Evolutionary conservation across 2,329 filamentous ascomycete genomes (phyloP).

Genomic region (Beauveria brongniartii): DNA sequence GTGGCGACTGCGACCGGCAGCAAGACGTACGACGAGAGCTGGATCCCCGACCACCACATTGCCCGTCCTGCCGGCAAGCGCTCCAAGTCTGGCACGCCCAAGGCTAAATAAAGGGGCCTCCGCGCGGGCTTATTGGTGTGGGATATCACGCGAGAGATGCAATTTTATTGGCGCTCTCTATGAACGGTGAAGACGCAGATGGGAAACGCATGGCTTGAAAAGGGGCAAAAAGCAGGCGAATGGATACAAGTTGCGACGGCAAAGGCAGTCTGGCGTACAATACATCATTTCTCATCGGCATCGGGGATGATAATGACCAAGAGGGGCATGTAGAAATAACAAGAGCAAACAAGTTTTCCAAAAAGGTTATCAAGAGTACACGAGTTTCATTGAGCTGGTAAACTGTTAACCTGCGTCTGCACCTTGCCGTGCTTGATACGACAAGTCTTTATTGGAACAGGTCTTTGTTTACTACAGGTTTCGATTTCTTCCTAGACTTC

Average conservation of each 20-base stretch:
- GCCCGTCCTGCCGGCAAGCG: conserved; percentile 66
- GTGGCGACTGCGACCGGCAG: conserved; percentile 58
- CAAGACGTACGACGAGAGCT: conserved; percentile 81
- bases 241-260: neutral
- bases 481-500: no score
- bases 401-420: no score
- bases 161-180: neutral
- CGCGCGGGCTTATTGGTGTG: neutral
- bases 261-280: neutral
- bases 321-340: neutral
- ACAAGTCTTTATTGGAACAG: no score
- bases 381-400: neutral
- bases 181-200: neutral
- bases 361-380: neutral
- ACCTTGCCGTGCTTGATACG: neutral
- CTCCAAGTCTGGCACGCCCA: conserved; percentile 49
- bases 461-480: no score
- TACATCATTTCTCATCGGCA: neutral
- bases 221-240: no score
- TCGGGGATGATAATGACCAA: neutral
- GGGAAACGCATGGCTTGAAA: neutral
- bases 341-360: neutral
- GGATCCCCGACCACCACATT: conserved; percentile 86
- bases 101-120: conserved; percentile 19
- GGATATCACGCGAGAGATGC: neutral